Evolutionary conservation across 1,284 basidiomycete species (phyloP).

Genomic region (Tilletia caries): DNA sequence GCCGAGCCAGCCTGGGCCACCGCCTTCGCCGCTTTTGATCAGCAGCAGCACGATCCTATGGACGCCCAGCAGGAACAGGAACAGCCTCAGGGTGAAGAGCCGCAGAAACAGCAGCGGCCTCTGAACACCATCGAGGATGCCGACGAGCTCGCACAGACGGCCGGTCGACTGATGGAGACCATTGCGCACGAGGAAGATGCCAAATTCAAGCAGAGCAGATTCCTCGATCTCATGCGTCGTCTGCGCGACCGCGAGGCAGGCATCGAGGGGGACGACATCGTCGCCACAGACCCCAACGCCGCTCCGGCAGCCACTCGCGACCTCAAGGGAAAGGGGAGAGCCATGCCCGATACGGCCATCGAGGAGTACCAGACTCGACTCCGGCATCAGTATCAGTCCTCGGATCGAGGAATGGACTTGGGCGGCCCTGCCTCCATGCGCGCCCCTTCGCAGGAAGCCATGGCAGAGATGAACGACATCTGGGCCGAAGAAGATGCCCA

Average conservation of each 20-base stretch:
- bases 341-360: conserved; percentile 1
- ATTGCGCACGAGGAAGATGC: conserved; percentile 64
- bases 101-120: background rate
- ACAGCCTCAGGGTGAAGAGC: background rate
- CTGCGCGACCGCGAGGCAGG: conserved; percentile 78
- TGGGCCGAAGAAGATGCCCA: conserved; percentile 50
- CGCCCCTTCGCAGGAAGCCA: background rate
- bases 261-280: conserved; percentile 75
- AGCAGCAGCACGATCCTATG: background rate
- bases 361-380: conserved; percentile 11
- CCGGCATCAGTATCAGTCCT: background rate
- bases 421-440: background rate
- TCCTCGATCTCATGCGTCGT: conserved; percentile 80
- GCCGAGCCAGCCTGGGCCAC: conserved; percentile 42
- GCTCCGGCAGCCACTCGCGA: conserved; percentile 9
- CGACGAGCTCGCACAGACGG: conserved; percentile 54
- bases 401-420: conserved; percentile 2
- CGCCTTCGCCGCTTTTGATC: conserved; percentile 44
- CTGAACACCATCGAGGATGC: conserved; percentile 22
- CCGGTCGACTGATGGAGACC: conserved; percentile 52
- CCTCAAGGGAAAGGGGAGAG: conserved; percentile 37
- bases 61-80: conserved; percentile 9
- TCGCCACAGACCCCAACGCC: conserved; percentile 51
- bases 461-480: conserved; percentile 26
- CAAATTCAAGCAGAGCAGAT: conserved; percentile 84